Base-by-base conservation (phyloP, 2,329 filamentous ascomycete genomes). In the Chrysoporthe austroafricana region DNA sequence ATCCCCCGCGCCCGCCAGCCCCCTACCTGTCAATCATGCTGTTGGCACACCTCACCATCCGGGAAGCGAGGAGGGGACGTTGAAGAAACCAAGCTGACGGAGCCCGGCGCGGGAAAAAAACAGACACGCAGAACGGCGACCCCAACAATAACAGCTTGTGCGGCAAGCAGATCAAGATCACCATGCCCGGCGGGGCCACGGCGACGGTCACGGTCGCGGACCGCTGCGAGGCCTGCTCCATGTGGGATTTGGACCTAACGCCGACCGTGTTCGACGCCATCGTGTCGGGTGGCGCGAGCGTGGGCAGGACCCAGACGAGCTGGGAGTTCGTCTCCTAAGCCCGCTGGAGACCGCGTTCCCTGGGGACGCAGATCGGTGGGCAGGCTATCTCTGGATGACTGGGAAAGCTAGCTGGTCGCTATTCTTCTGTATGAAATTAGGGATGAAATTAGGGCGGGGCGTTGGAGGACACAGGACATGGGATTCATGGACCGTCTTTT, bases 131-230 rank as follows among this genome's bases (percentile, higher is more conserved):
- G 26, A n/a, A 26, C 59, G 59, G 59, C 21, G 46, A 66, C 46
- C 50, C 64, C 36, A 66, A 66, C 64, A 11, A 66, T 26, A 66
- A 66, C 42, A 9, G n/a, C 39, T 58, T 66, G 36, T 66, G 64
- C 59, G 58, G 58, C 8, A 62, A 66, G 59, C 21, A 62, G 32
- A 57, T 66, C 46, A 16, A 36, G n/a, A 36, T 66, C 64, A 62
- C 64, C 4, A 46, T 50, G 64, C 26, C 2, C 21, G 26, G n/a
- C 9, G 48, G 36, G 2, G 8, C 13, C 16, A 64, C 58, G 39
- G 36, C 48, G 2, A 39, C 39, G 1, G 62, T 58, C 32, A 58
- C 39, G 2, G 58, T 66, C 1, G 48, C 39, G 13, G 64, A 66
- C 42, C 64, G 64, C 39, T 66, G 64, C 50, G 50, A 13, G 13